Conservation (phyloP, 2,329 filamentous ascomycete species). For the Penicillium digitatum region DNA sequence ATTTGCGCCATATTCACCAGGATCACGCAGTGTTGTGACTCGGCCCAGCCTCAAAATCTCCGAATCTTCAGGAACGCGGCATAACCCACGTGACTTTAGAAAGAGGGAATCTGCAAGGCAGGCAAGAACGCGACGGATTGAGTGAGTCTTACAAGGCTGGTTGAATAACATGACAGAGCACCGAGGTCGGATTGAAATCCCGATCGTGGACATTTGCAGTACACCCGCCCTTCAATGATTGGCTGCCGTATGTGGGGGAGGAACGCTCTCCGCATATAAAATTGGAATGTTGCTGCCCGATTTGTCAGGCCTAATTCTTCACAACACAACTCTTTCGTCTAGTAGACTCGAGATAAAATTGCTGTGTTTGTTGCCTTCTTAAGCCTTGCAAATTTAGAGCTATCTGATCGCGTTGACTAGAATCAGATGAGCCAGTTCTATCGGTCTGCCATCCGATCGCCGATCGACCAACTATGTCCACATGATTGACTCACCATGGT, state of each 20-base stretch:
- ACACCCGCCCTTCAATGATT: not conserved
- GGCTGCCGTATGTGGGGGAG: not conserved
- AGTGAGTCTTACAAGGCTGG: not conserved
- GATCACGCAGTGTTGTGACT: not conserved
- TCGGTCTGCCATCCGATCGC: not conserved
- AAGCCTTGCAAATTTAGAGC: too few relatives aligned
- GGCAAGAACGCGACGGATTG: not conserved
- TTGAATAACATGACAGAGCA: not conserved
- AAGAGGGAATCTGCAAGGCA: not conserved
- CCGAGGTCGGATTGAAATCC: not conserved
- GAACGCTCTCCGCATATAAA: not conserved
- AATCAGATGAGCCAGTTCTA: not conserved
- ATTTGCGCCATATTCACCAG: slow-evolving; percentile 11
- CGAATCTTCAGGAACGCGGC: not conserved
- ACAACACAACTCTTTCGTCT: not conserved
- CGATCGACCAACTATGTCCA: not conserved
- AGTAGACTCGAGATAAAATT: too few relatives aligned
- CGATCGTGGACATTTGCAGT: not conserved
- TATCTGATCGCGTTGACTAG: not conserved
- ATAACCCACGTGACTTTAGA: not conserved
- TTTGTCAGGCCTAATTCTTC: not conserved
- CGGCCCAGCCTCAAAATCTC: not conserved
- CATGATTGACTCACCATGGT: not conserved
- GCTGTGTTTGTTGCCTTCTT: not conserved
- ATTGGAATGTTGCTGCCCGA: not conserved